Conservation (phyloP, 345 rosid genomes). For the Sapria himalayana region DNA sequence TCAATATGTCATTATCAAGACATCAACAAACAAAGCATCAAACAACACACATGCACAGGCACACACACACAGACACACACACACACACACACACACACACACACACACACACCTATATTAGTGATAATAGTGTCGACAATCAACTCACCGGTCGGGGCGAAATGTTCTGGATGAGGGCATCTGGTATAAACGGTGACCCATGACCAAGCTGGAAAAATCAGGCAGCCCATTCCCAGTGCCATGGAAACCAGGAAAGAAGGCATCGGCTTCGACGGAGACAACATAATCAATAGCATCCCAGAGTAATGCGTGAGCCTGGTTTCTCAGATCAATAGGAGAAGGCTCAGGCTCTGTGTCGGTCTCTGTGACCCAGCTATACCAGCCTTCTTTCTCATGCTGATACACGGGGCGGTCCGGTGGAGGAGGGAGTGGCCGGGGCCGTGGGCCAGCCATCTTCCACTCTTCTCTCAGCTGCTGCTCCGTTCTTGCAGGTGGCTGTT, state of each 20-base stretch:
- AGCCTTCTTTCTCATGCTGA: constrained; percentile 91
- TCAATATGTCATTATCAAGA: too few species aligned
- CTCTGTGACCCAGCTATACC: constrained; percentile 93
- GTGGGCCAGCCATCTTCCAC: constrained; percentile 89
- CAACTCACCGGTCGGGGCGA: constrained; percentile 66
- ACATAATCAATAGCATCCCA: constrained; percentile 96
- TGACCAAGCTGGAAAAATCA: constrained; percentile 87
- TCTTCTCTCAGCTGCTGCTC: constrained; percentile 52
- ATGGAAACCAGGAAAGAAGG: constrained; percentile 72
- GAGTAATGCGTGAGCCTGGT: constrained; percentile 71
- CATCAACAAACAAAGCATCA: too few species aligned
- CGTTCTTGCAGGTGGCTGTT: constrained; percentile 32
- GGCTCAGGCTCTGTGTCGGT: constrained; percentile 64
- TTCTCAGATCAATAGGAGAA: constrained; percentile 55
- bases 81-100: too few species aligned
- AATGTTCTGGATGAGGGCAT: constrained; percentile 68
- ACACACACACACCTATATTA: too few species aligned
- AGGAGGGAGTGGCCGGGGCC: constrained; percentile 98
- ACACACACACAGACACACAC: too few species aligned
- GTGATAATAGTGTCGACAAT: too few species aligned
- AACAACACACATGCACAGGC: too few species aligned
- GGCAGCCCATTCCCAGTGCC: constrained; percentile 77
- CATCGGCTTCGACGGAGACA: constrained; percentile 82
- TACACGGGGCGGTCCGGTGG: constrained; percentile 91
- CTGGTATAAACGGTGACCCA: constrained; percentile 92